Evolutionary conservation across 768 basidiomycete species (phyloP), one percentile per base, ranked within the genome.

Genomic region (Pisolithus microcarpus): DNA sequence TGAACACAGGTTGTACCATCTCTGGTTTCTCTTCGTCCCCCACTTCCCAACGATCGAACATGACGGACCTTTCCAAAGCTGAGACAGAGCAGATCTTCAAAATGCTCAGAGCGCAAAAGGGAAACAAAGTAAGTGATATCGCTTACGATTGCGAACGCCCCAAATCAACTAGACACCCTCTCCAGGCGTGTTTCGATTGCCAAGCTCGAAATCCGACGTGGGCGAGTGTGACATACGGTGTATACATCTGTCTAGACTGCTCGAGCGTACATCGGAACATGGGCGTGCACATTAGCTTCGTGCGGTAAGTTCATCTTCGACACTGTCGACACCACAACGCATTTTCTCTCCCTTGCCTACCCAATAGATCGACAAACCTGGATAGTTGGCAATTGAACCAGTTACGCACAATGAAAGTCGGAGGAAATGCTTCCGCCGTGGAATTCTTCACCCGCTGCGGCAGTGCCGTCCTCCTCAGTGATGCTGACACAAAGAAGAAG

Each of bases 231-330:
- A 94, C 92, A 0, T 99, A 87, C 64, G 95, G 91, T 31, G 84
- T 98, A 13, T 98, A 98, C 70, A 93, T 99, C 63, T 99, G 96
- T 64, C 74, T 98, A 30, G 94, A 99, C 52, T 99, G 96, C 75
- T 98, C 95, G 5, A 88, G 87, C 57, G 73, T 87, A 13, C 96
- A 99, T 70, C 77, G 96, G 48, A 97, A 95, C 66, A 85, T 97
- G 82, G 96, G 96, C 60, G 95, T 98, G 21, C 96, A 99, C 65
- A 93, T 99, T 68, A 89, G 84, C 56, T 99, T 99, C 61, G 95
- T 99, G 39, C 75, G 94, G 91, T 93, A 65, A 60, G 84, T 68
- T 9, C 47, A 10, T 36, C 11, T 3, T 19, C 36, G 28, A 38
- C 36, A 21, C 24, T 11, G 31, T 34, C 43, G 3, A 24, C 28